Evolutionary conservation across 2,329 filamentous ascomycete genomes (phyloP).

Genomic region (Fusarium sp.): DNA sequence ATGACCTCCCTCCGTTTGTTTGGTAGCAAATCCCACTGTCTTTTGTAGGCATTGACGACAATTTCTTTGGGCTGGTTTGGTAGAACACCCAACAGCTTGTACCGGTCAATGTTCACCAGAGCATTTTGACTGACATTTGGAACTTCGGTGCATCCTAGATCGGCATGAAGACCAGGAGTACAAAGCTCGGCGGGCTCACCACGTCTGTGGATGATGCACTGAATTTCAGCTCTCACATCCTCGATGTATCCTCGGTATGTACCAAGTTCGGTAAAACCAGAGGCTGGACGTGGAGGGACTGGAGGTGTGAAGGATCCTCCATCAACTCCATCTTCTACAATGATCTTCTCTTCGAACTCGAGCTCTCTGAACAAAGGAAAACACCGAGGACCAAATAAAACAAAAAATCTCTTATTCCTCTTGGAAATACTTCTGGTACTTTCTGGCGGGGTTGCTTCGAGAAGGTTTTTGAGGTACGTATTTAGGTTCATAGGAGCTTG

Average conservation of each 20-base stretch:
- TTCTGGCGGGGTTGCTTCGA: conserved; percentile 56
- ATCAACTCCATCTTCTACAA: conserved; percentile 58
- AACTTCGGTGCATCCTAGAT: conserved; percentile 54
- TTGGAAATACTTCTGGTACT: conserved; percentile 65
- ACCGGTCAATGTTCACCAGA: conserved; percentile 53
- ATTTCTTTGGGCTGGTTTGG: conserved; percentile 56
- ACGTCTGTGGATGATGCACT: conserved; percentile 59
- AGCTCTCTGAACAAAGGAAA: conserved; percentile 65
- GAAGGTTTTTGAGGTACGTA: conserved; percentile 67
- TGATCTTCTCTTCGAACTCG: conserved; percentile 62
- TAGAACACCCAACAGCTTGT: conserved; percentile 57
- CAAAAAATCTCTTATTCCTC: conserved; percentile 70
- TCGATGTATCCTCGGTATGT: conserved; percentile 65
- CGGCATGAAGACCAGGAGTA: conserved; percentile 51
- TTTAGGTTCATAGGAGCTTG: conserved; percentile 64
- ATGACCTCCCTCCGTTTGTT: conserved; percentile 52
- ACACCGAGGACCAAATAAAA: conserved; percentile 68
- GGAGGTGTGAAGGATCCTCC: conserved; percentile 58
- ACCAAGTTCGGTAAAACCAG: conserved; percentile 56
- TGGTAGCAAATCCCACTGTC: conserved; percentile 58
- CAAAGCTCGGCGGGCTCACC: conserved; percentile 55
- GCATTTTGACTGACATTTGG: conserved; percentile 46
- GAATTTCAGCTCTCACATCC: conserved; percentile 65
- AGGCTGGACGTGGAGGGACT: conserved; percentile 53
- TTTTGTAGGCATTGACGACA: conserved; percentile 58